Evolutionary conservation across 169 alveolate species (phyloP).

Genomic region (Babesia caballi): DNA sequence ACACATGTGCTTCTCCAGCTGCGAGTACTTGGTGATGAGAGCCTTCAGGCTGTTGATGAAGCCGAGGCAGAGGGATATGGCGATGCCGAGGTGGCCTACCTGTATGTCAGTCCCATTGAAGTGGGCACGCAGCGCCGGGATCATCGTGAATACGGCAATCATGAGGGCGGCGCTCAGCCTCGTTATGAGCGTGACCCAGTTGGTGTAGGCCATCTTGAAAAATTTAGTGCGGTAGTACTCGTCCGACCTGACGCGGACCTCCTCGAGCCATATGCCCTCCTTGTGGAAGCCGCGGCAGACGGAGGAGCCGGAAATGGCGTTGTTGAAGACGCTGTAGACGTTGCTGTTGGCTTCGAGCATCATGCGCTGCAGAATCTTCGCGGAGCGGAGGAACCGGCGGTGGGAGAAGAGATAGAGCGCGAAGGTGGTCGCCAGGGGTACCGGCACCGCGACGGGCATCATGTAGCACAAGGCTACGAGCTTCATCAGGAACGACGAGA

Average conservation of each 20-base stretch:
- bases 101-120: background rate
- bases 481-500: background rate
- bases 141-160: background rate
- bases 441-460: slow-evolving; percentile 37
- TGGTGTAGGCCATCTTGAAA: slow-evolving; percentile 5
- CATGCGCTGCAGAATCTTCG: slow-evolving; percentile 40
- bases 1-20: slow-evolving; percentile 19
- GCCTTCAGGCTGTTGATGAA: background rate
- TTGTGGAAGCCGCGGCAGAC: slow-evolving; percentile 42
- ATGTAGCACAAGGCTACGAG: slow-evolving; percentile 36
- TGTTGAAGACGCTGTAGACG: slow-evolving; percentile 35
- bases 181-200: slow-evolving; percentile 40
- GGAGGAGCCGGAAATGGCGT: slow-evolving; percentile 42
- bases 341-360: slow-evolving; percentile 37
- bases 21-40: background rate
- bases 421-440: background rate
- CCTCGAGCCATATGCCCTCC: slow-evolving; percentile 39
- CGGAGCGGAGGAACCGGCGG: background rate
- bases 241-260: slow-evolving; percentile 19
- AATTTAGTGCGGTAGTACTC: slow-evolving; percentile 42
- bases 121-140: background rate
- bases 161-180: slow-evolving; percentile 9
- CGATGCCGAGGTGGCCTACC: slow-evolving; percentile 13
- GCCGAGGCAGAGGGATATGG: slow-evolving; percentile 5
- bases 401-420: slow-evolving; percentile 13